A percentile compares a stretch with the other conserved stretches of the same genome.
Evolutionary conservation across 2,329 filamentous ascomycete genomes (phyloP).

Genomic region (Ophiocordyceps sinensis): DNA sequence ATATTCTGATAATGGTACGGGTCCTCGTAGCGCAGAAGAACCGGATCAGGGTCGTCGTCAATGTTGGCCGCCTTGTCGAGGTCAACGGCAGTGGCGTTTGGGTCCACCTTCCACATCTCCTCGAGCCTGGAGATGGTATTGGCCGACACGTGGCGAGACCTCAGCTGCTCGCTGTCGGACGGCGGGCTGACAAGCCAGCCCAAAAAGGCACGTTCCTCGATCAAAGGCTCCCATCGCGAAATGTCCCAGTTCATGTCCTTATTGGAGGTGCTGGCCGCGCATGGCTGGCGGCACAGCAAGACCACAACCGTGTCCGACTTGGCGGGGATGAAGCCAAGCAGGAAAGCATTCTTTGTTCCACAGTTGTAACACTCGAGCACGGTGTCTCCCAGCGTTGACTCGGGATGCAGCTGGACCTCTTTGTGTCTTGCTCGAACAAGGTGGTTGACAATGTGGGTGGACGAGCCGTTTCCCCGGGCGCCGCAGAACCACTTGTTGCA

Average conservation of each 20-base stretch:
- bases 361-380: constrained; percentile 98
- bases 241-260: constrained; percentile 99
- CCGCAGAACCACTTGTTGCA: constrained; percentile 99
- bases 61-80: constrained; percentile 82
- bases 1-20: constrained; percentile 98
- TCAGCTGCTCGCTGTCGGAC: constrained; percentile 88
- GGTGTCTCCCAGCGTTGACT: constrained; percentile 86
- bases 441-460: constrained; percentile 96
- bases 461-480: constrained; percentile 88
- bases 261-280: constrained; percentile 82
- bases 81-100: constrained; percentile 74
- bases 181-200: constrained; percentile 84
- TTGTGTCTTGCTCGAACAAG: constrained; percentile 95
- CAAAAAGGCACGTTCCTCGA: constrained; percentile 90
- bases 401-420: constrained; percentile 92
- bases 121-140: constrained; percentile 94
- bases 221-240: constrained; percentile 91
- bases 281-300: constrained; percentile 88
- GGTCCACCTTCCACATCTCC: constrained; percentile 97
- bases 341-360: constrained; percentile 96
- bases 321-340: constrained; percentile 93
- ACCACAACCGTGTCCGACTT: constrained; percentile 98
- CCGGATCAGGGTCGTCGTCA: constrained; percentile 88
- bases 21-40: constrained; percentile 88
- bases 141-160: constrained; percentile 80